Base-by-base conservation (phyloP, 2,329 filamentous ascomycete genomes). In the Fusarium sp. region DNA sequence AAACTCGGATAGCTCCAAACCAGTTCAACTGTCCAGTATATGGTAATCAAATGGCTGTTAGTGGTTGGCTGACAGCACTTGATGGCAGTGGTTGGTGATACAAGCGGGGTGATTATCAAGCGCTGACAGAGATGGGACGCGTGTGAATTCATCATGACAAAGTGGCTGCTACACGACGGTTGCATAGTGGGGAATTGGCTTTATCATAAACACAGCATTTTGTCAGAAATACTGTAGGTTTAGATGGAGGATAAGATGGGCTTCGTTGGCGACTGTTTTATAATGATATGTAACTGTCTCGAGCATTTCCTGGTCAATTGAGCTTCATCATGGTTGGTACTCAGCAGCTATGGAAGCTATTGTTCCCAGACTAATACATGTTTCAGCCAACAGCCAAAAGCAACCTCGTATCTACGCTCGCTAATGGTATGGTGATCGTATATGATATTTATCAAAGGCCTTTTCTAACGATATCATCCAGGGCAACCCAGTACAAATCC, bases 401-500 rank as follows among this genome's bases (percentile, higher is more conserved):
- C 4, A 49, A 53, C 14, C 65, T 65, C 13, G 14, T 62, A 3
- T 62, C 52, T 14, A 68, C 66, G 3, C 65, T 68, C 32, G 65
- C 64, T 37, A 68, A 68, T 14, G 66, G 66, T 65, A 45, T 25
- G 25, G 3, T 25, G 25, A 7, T 25, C 25, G 3, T 3, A 25
- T 25, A 25, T 25, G 25, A 2, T 25, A 25, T 25, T 25, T 25
- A 25, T 3, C 9, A 10, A 25, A 9, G 25, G 25, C 25, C 25
- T 2, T 25, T 25, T 30, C 58, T 64, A 22, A 64, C 14, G 3
- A 2, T 7, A 6, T 43, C 14, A 7, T 46, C 39, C 30, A 72
- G 71, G 71, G 15, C 71, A 73, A 41, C 71, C 71, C 2, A 71
- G 70, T 11, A 62, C 70, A 6, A 73, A 60, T 7, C 71, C 67